phyloP scores from a whole-genome alignment of 805 yeast species.

The Yamadazyma scolyti region DNA sequence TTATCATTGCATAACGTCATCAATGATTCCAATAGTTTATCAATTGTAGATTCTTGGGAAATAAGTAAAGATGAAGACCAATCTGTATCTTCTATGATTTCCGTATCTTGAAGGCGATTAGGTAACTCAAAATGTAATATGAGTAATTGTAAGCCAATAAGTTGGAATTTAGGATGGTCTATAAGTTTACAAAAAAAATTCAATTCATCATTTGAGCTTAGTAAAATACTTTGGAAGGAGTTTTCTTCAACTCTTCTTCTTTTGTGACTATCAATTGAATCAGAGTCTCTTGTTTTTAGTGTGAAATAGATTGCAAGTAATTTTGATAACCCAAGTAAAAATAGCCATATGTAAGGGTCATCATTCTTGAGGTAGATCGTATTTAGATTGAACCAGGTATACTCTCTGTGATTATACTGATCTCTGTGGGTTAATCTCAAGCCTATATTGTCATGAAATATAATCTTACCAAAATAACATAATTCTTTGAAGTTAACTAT shows the following conservation, averaged over 20 bases:
- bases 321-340: conserved; percentile 28
- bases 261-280: conserved; percentile 9
- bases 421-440: no score
- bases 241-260: conserved; percentile 3
- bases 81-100: no score
- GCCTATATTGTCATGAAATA: no score
- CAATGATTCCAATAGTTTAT: conserved; percentile 1
- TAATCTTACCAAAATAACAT: no score
- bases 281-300: conserved; percentile 10
- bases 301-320: conserved; percentile 28
- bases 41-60: no score
- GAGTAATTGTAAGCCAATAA: conserved; percentile 15
- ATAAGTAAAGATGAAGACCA: no score
- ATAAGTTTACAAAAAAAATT: conserved; percentile 25
- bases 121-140: conserved; percentile 15
- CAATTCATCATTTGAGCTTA: conserved; percentile 14
- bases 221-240: conserved; percentile 1
- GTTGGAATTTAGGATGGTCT: conserved; percentile 10
- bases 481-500: no score
- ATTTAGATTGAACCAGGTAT: conserved; percentile 23
- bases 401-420: not conserved
- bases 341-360: conserved; percentile 36
- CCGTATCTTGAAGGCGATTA: no score
- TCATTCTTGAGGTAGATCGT: conserved; percentile 18
- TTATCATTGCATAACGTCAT: conserved; percentile 2